These are phyloP conservation scores for Hyphopichia fennica DNA, from an alignment of 1,139 yeast species.

Conservation along the genomic window DNA sequence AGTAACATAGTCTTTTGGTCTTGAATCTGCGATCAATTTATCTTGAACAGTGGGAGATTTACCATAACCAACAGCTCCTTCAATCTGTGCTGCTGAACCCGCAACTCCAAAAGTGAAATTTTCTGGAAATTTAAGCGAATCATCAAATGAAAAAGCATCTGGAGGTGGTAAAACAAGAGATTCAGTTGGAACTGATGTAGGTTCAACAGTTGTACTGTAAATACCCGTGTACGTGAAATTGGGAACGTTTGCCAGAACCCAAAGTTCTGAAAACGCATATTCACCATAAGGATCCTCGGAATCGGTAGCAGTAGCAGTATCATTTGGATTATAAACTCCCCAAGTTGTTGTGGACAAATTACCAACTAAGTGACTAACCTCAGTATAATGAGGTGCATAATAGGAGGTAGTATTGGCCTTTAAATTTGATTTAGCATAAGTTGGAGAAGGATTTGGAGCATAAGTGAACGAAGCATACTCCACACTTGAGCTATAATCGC, in stretches of 20 bases:
- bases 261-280: conserved; percentile 20
- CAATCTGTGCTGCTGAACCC: conserved; percentile 31
- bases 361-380: conserved; percentile 12
- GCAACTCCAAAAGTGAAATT: conserved; percentile 24
- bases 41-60: conserved; percentile 7
- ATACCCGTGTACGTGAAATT: conserved; percentile 17
- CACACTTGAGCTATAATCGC: background rate
- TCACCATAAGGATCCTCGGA: conserved; percentile 21
- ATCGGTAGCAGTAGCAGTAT: conserved; percentile 16
- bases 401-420: conserved; percentile 7
- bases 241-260: conserved; percentile 15
- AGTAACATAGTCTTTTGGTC: conserved; percentile 23
- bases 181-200: conserved; percentile 20
- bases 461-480: background rate
- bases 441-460: conserved; percentile 7
- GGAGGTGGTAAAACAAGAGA: conserved; percentile 19
- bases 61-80: conserved; percentile 35
- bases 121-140: conserved; percentile 16
- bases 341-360: conserved; percentile 15
- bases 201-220: conserved; percentile 19
- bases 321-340: conserved; percentile 17
- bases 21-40: conserved; percentile 2
- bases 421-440: conserved; percentile 11
- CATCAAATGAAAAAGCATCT: conserved; percentile 16
- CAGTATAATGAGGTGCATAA: conserved; percentile 14